Percentiles rank a stretch among this genome's conserved stretches.
phyloP scores from a whole-genome alignment of 106 monocot species.

The Apostasia shenzhenica region DNA sequence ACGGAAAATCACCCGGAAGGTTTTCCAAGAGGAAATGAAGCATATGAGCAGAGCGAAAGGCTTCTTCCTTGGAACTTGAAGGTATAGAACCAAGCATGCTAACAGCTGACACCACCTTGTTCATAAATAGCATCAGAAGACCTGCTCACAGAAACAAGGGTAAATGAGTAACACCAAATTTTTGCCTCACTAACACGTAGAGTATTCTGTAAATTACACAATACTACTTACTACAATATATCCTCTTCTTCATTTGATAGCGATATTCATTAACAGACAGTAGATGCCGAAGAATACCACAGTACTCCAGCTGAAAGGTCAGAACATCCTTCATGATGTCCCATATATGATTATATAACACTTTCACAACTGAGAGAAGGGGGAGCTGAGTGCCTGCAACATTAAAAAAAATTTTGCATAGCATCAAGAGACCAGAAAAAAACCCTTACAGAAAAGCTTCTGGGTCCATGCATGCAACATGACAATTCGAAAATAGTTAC shows the following conservation, averaged over 20 bases:
- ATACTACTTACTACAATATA: conserved; percentile 53
- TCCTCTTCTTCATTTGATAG: conserved; percentile 63
- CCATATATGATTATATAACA: conserved; percentile 66
- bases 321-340: conserved; percentile 55
- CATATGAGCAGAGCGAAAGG: conserved; percentile 54
- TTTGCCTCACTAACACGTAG: not conserved
- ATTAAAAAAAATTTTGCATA: not conserved
- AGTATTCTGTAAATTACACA: not conserved
- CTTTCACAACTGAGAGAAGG: conserved; percentile 55
- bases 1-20: conserved; percentile 85
- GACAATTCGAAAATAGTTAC: no score
- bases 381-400: conserved; percentile 45
- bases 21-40: conserved; percentile 79
- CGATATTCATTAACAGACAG: conserved; percentile 58
- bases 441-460: not conserved
- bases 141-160: conserved; percentile 19
- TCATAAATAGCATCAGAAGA: conserved; percentile 56
- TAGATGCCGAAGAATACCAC: conserved; percentile 62
- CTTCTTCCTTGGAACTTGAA: conserved; percentile 62
- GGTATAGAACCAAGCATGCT: conserved; percentile 22
- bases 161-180: conserved; percentile 4
- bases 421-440: not conserved
- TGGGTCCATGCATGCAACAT: no score
- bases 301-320: conserved; percentile 69
- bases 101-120: conserved; percentile 32